A percentile compares a stretch with the other conserved stretches of the same genome.
Conservation (phyloP, 768 basidiomycete species). For the Myochromella boudieri region DNA sequence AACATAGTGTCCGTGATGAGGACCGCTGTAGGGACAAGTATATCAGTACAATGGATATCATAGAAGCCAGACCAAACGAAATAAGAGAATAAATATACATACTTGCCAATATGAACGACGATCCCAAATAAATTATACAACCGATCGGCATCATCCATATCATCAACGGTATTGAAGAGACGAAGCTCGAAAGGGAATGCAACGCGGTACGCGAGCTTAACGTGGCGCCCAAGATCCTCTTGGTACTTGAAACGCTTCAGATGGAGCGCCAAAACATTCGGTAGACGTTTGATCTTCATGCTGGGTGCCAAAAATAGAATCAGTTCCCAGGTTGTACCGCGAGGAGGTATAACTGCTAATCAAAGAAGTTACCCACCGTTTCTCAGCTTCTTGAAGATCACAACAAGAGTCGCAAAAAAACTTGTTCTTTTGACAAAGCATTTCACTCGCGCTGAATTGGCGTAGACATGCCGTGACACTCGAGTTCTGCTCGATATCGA, state of each 20-base stretch:
- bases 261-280: slow-evolving; percentile 93
- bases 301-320: too few relatives aligned
- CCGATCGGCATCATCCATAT: slow-evolving; percentile 86
- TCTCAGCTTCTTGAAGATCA: slow-evolving; percentile 96
- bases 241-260: slow-evolving; percentile 99
- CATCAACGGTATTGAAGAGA: slow-evolving; percentile 96
- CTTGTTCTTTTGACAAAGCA: slow-evolving; percentile 97
- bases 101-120: slow-evolving; percentile 99
- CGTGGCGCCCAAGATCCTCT: slow-evolving; percentile 85
- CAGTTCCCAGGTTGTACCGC: too few relatives aligned
- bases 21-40: slow-evolving; percentile 59
- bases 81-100: slow-evolving; percentile 31
- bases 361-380: slow-evolving; percentile 58
- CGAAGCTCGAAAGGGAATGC: slow-evolving; percentile 95
- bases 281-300: slow-evolving; percentile 98
- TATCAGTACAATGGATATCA: too few relatives aligned
- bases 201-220: slow-evolving; percentile 95
- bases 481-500: slow-evolving; percentile 98
- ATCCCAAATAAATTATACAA: slow-evolving; percentile 94
- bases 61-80: neutral
- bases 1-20: slow-evolving; percentile 98
- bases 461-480: slow-evolving; percentile 94
- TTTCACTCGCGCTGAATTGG: slow-evolving; percentile 96
- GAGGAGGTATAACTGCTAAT: neutral
- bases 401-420: slow-evolving; percentile 98